Conservation (phyloP, 176 grass and related monocot genomes). For the Leersia perrieri region DNA sequence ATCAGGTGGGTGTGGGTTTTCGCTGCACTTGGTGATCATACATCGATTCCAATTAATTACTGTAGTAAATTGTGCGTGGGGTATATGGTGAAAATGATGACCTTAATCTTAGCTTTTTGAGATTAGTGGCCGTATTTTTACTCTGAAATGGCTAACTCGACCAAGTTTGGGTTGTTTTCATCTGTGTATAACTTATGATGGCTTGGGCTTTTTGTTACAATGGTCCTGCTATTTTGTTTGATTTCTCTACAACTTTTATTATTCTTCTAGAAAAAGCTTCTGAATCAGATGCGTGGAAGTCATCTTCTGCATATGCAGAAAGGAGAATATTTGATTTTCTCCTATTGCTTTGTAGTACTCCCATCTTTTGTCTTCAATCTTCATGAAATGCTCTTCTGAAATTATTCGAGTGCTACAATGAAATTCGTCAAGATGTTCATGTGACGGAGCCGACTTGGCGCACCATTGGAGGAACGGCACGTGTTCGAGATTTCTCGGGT, state of each 20-base stretch:
- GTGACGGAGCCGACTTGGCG: background rate
- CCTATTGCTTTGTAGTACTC: background rate
- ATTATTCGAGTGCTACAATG: background rate
- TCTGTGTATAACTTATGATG: conserved; percentile 32
- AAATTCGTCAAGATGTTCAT: background rate
- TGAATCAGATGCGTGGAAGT: background rate
- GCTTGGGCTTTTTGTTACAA: background rate
- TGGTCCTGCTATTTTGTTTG: background rate
- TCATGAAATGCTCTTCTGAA: background rate
- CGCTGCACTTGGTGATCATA: background rate
- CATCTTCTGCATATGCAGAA: background rate
- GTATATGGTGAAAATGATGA: conserved; percentile 1
- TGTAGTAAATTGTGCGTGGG: background rate
- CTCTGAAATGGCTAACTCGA: conserved; percentile 34
- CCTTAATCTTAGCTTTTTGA: conserved; percentile 27
- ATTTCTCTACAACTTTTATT: background rate
- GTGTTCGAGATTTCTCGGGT: background rate
- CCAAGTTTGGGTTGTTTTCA: conserved; percentile 8
- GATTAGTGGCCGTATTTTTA: conserved; percentile 32
- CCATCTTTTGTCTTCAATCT: background rate
- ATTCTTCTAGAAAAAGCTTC: background rate
- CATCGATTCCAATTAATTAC: background rate
- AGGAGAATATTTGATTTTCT: background rate
- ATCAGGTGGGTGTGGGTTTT: conserved; percentile 5
- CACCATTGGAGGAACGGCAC: background rate